Base-by-base conservation (phyloP, 768 basidiomycete genomes). In the Mycena chlorophos region DNA sequence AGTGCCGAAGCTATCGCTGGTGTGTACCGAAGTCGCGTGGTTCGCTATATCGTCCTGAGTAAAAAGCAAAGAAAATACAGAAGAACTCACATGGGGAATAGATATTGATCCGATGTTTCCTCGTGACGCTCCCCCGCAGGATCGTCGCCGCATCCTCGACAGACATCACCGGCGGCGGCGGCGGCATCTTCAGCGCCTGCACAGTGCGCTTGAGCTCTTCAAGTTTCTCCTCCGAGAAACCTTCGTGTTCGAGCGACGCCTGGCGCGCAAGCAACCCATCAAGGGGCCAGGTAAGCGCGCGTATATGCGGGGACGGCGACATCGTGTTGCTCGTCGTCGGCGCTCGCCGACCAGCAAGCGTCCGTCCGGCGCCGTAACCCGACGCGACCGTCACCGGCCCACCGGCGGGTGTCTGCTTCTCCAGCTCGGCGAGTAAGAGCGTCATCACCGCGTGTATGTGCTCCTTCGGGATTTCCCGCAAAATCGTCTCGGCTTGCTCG, bases 181-280 rank as follows among this genome's bases (percentile, higher is more conserved):
- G 20, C 16, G 10, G 14, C 22, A 43, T 19, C 16, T 19, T n/a
- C 40, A 43, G 20, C 40, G 40, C 20, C 16, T 10, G 10, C 10
- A 43, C 74, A 46, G 80, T 50, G 55, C 75, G 65, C 38, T 73
- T 63, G 55, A 82, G 69, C n/a, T 77, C 77, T 16, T 80, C 79
- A 42, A 80, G 71, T 14, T 74, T 72, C 17, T 68, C 66, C 64
- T 80, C 76, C 51, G 78, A 65, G 57, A 79, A 79, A 61, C 75
- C 72, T 28, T 69, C 70, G 51, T 78, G 71, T 48, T 78, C 68
- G 38, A 72, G 69, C 51, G 71, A 70, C 34, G 39, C 58, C 27
- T 55, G 58, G 10, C 46, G 23, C 19, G 46, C 58, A 16, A 45
- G 58, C 1, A 42, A n/a, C 0, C 58, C 58, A 29, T 55, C 57